Evolutionary conservation across 768 basidiomycete species (phyloP).

Genomic region (Tylopilus intermedius): DNA sequence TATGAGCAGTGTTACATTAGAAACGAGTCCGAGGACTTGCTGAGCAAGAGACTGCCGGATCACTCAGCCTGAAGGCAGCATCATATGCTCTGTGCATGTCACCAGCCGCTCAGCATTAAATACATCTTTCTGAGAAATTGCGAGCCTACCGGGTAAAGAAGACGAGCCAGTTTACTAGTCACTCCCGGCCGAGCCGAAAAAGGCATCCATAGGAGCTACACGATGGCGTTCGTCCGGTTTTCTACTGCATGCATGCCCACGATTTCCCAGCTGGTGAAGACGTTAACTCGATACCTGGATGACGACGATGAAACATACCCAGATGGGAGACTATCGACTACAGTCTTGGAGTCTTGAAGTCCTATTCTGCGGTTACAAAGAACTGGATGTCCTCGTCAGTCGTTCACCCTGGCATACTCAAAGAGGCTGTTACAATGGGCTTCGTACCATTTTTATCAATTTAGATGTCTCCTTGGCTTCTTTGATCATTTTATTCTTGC

Average conservation of each 20-base stretch:
- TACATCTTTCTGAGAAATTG: too few species aligned
- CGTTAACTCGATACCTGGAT: not conserved
- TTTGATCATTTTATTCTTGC: too few species aligned
- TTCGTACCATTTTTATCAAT: slow-evolving; percentile 13
- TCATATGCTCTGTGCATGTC: not conserved
- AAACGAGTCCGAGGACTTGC: slow-evolving; percentile 6
- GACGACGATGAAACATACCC: slow-evolving; percentile 1
- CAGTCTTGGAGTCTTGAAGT: slow-evolving; percentile 10
- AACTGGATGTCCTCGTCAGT: slow-evolving; percentile 4
- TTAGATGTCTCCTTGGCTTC: slow-evolving; percentile 14
- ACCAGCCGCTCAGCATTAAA: too few species aligned
- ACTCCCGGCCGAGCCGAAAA: not conserved
- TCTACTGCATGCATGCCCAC: not conserved
- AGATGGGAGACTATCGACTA: slow-evolving; percentile 12
- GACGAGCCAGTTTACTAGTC: not conserved
- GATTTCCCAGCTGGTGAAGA: not conserved
- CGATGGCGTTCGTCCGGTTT: not conserved
- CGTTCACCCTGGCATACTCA: too few species aligned
- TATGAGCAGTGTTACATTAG: not conserved
- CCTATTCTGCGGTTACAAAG: slow-evolving; percentile 8
- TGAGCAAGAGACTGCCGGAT: slow-evolving; percentile 7
- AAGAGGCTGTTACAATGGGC: too few species aligned
- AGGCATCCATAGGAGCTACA: not conserved
- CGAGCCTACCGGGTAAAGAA: not conserved
- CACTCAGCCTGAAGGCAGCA: slow-evolving; percentile 2